phyloP scores from a whole-genome alignment of 2,329 filamentous ascomycete genomes.

The Fusarium gaditjirri region DNA sequence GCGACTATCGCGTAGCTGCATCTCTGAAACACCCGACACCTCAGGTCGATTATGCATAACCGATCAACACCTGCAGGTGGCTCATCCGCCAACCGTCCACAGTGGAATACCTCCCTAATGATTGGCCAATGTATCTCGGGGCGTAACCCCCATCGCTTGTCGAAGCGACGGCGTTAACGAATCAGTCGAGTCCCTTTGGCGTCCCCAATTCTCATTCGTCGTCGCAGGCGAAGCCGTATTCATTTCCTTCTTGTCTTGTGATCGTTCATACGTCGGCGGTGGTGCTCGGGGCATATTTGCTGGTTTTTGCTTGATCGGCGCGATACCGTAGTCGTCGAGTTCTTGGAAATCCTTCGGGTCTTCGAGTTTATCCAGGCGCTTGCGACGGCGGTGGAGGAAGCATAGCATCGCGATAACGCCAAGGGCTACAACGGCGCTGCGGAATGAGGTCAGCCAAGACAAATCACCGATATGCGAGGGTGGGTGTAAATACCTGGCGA shows the following conservation, averaged over 20 bases:
- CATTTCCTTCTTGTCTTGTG: constrained; percentile 14
- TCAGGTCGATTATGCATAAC: constrained; percentile 10
- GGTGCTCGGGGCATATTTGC: constrained; percentile 31
- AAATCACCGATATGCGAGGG: not conserved
- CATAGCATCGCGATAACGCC: constrained; percentile 32
- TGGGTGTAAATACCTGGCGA: constrained; percentile 16
- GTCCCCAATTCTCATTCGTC: constrained; percentile 14
- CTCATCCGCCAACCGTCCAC: not conserved
- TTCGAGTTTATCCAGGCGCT: constrained; percentile 33
- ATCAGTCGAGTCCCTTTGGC: constrained; percentile 30
- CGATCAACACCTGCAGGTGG: constrained; percentile 33
- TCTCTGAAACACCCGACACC: constrained; percentile 10
- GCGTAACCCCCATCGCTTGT: constrained; percentile 36
- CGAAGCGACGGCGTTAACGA: constrained; percentile 41
- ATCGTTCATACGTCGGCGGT: constrained; percentile 22
- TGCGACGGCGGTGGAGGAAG: constrained; percentile 36
- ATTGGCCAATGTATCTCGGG: constrained; percentile 36
- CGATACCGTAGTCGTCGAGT: constrained; percentile 44
- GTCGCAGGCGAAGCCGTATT: not conserved
- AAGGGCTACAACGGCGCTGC: constrained; percentile 16
- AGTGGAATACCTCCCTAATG: not conserved
- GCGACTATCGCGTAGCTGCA: not conserved
- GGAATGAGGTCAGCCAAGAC: constrained; percentile 1
- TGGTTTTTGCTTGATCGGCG: not conserved
- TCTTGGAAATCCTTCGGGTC: constrained; percentile 41